Evolutionary conservation across 345 rosid species (phyloP).

Genomic region (Eutrema yunnanense): DNA sequence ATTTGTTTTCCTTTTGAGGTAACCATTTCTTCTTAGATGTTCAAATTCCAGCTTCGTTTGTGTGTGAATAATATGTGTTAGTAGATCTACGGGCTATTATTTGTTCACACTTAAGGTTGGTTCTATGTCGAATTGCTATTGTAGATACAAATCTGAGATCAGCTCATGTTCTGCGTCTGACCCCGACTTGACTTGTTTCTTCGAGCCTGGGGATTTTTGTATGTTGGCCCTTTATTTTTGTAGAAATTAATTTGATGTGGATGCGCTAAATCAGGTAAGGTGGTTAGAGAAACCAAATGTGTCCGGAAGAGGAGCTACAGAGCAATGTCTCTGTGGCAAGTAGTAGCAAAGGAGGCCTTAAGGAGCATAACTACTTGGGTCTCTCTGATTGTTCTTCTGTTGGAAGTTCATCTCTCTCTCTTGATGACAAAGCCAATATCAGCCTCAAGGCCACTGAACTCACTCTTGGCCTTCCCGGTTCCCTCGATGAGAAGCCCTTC

Average conservation of each 20-base stretch:
- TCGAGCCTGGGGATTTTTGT: background rate
- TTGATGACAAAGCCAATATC: conserved; percentile 46
- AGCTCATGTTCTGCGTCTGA: conserved; percentile 8
- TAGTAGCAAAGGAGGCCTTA: conserved; percentile 27
- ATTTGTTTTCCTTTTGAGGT: background rate
- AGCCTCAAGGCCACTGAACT: conserved; percentile 82
- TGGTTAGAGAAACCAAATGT: conserved; percentile 34
- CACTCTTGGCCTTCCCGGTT: conserved; percentile 90
- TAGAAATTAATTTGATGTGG: background rate
- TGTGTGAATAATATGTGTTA: background rate
- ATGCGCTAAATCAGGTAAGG: background rate
- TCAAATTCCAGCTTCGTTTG: conserved; percentile 8
- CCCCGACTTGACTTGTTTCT: too few species aligned
- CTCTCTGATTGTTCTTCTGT: conserved; percentile 80
- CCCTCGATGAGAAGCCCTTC: conserved; percentile 66
- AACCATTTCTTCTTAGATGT: background rate
- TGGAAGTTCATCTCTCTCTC: conserved; percentile 59
- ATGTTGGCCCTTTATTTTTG: background rate
- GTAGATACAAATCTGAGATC: conserved; percentile 6
- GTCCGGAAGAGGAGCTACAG: conserved; percentile 55
- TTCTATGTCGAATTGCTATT: background rate
- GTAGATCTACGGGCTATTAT: conserved; percentile 10
- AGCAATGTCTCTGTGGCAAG: conserved; percentile 38
- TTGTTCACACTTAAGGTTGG: background rate
- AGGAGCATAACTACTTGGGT: conserved; percentile 75